Conservation (phyloP, 768 basidiomycete species). For the Auriculariales sp. region DNA sequence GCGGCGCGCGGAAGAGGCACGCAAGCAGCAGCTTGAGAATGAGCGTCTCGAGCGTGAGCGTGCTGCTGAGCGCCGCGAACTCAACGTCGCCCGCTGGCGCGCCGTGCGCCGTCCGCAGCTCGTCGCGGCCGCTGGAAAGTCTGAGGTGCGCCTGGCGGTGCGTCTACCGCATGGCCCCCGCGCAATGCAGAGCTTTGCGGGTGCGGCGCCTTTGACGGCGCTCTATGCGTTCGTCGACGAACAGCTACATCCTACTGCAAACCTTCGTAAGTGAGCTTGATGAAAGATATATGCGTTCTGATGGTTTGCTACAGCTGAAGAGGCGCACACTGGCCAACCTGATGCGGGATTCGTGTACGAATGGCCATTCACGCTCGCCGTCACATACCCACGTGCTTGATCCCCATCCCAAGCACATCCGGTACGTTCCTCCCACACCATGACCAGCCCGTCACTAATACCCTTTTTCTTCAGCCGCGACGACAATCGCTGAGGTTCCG, state of each 20-base stretch:
- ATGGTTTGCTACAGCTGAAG: not conserved
- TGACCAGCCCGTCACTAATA: too few relatives aligned
- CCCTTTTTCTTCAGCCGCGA: constrained; percentile 26
- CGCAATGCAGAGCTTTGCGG: constrained; percentile 40
- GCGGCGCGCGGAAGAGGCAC: constrained; percentile 31
- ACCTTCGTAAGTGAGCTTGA: constrained; percentile 24
- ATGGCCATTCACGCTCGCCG: constrained; percentile 61
- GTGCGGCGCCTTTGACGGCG: constrained; percentile 35
- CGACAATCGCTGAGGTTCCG: constrained; percentile 10
- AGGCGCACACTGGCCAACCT: not conserved
- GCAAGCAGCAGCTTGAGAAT: constrained; percentile 20
- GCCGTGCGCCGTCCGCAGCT: constrained; percentile 41
- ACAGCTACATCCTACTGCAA: constrained; percentile 31
- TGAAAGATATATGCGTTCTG: constrained; percentile 21
- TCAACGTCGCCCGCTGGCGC: constrained; percentile 29
- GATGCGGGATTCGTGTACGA: constrained; percentile 25
- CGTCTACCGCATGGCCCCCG: constrained; percentile 37
- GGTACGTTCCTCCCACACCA: too few relatives aligned
- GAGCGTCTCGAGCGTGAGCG: constrained; percentile 13
- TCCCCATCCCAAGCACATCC: too few relatives aligned
- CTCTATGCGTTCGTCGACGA: constrained; percentile 66
- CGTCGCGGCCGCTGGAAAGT: constrained; percentile 22
- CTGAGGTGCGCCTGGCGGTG: constrained; percentile 39
- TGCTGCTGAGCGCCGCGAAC: constrained; percentile 5
- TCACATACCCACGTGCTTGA: constrained; percentile 55